Evolutionary conservation across 805 yeast genomes (phyloP), one percentile per base, ranked within the genome.

Genomic region (Wickerhamiella nectarea): DNA sequence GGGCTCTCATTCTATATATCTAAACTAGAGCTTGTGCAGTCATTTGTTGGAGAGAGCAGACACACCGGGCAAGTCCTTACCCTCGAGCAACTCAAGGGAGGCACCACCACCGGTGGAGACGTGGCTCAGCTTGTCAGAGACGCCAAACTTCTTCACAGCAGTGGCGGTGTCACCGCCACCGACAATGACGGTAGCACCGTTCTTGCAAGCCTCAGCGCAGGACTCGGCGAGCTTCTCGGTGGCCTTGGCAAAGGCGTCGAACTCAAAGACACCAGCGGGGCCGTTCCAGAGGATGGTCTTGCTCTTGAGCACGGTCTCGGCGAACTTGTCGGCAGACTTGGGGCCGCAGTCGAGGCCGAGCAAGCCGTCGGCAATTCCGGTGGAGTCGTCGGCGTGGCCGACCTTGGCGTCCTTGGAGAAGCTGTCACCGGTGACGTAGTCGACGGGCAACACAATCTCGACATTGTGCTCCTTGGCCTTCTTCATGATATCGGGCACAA

Each of bases 91-190:
- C 72, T 91, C 98, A 65, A 91, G 77, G 52, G 97, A 89, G 56
- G 98, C 98, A 76, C 98, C 98, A 72, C 98, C 98, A 72, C 98
- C 98, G 52, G 98, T 91, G 56, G 97, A 89, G 56, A 91, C 95
- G 69, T 91, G 98, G 43, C 96, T 85, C 61, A 91, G 76, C 75
- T 91, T 84, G 65, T 84, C 95, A 58, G 84, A 87, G 54, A 80
- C 95, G 65, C 95, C 95, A 70, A 71, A 91, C 75, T 91, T 91
- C 85, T 89, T 89, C 62, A 95, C 95, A 56, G 87, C 70, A 55
- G 98, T 91, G 57, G 98, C 98, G 59, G 98, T 91, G 71, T 91
- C 98, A 76, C 98, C 98, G 72, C 91, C 91, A 70, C 98, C 98
- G 59, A 80, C 78, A 60, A 91, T 83, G 69, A 89, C 94, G 52